Evolutionary conservation across 73 alveolate species (phyloP).

Genomic region (Paramecium biaurelia): DNA sequence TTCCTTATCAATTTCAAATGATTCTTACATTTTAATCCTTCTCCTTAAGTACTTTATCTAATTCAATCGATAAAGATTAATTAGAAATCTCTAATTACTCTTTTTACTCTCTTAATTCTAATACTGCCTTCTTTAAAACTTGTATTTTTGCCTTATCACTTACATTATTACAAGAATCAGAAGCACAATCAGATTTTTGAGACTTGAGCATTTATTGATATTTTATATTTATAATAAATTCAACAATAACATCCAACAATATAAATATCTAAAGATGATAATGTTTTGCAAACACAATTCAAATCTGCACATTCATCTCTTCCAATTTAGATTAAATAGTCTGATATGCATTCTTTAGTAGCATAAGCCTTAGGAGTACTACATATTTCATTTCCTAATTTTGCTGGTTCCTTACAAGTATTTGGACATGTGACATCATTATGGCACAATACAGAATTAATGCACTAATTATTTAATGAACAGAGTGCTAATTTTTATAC

Average conservation of each 20-base stretch:
- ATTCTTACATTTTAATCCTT: background rate
- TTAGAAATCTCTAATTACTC: background rate
- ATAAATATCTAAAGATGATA: background rate
- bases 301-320: background rate
- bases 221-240: background rate
- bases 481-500: background rate
- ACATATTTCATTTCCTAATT: background rate
- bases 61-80: background rate
- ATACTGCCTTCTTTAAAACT: constrained; percentile 18
- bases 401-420: background rate
- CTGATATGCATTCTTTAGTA: background rate
- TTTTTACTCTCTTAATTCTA: background rate
- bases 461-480: background rate
- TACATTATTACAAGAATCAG: background rate
- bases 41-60: background rate
- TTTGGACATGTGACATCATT: background rate
- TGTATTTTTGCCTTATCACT: background rate
- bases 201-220: background rate
- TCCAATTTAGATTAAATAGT: background rate
- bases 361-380: background rate
- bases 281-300: background rate
- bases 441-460: background rate
- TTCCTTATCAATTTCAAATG: background rate
- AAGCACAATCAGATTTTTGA: background rate
- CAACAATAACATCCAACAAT: background rate